A percentile compares a stretch with the other conserved stretches of the same genome.
Evolutionary conservation across 305 asterid species (phyloP).

Genomic region (Solanum hybrid): DNA sequence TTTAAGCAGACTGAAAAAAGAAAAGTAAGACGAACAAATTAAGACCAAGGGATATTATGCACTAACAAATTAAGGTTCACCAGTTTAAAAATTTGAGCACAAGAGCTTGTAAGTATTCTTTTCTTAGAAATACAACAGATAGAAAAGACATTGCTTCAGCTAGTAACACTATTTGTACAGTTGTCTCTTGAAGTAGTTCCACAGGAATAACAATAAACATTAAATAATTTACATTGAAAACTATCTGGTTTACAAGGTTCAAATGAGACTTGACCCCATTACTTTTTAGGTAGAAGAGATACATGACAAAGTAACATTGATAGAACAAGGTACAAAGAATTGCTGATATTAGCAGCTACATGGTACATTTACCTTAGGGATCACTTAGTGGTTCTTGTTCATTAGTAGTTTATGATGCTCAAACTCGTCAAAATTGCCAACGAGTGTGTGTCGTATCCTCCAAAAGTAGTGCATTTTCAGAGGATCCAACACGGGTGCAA

Average conservation of each 20-base stretch:
- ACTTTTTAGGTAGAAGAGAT: constrained; percentile 10
- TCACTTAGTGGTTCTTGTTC: not conserved
- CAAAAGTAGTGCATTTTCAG: not conserved
- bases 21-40: not conserved
- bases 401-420: not conserved
- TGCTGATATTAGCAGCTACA: constrained; percentile 9
- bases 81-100: not conserved
- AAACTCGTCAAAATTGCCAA: not conserved
- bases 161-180: not conserved
- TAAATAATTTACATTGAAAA: constrained; percentile 21
- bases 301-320: constrained; percentile 20
- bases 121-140: not conserved
- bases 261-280: constrained; percentile 8
- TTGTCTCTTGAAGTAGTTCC: constrained; percentile 7
- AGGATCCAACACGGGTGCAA: not conserved
- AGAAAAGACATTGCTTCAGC: not conserved
- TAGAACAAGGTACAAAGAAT: not conserved
- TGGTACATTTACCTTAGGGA: constrained; percentile 19
- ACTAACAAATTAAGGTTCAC: not conserved
- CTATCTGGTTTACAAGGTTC: constrained; percentile 21
- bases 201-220: not conserved
- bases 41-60: not conserved
- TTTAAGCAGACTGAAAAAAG: not conserved
- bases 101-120: not conserved
- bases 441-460: not conserved